Percentiles rank a stretch among this genome's conserved stretches.
phyloP scores from a whole-genome alignment of 495 filamentous ascomycete species.

The Echria macrotheca region DNA sequence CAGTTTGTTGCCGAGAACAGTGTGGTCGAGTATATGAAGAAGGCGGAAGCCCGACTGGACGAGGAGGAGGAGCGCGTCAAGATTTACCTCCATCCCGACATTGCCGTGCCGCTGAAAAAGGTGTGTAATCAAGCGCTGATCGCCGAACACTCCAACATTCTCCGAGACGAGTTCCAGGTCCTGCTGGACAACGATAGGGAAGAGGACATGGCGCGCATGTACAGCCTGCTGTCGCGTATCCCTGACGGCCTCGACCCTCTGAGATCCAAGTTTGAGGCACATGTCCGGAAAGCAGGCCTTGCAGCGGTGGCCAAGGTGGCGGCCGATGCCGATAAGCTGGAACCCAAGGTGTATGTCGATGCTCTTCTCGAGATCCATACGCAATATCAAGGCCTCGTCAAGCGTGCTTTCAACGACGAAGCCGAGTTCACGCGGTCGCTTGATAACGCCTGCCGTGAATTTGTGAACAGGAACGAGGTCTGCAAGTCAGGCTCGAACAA shows the following conservation, averaged over 20 bases:
- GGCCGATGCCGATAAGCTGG: conserved; percentile 79
- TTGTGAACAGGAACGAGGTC: conserved; percentile 93
- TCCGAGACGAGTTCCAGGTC: conserved; percentile 93
- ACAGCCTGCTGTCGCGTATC: conserved; percentile 83
- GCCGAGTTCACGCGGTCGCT: conserved; percentile 95
- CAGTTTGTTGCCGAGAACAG: conserved; percentile 95
- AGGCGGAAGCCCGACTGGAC: conserved; percentile 83
- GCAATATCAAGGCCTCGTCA: conserved; percentile 84
- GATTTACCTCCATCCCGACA: conserved; percentile 87
- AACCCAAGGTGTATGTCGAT: conserved; percentile 95
- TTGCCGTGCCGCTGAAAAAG: conserved; percentile 74
- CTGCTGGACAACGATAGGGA: conserved; percentile 93
- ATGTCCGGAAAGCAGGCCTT: conserved; percentile 84
- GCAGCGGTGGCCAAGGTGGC: conserved; percentile 88
- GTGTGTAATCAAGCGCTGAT: conserved; percentile 87
- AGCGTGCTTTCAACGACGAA: conserved; percentile 89
- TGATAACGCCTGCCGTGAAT: conserved; percentile 95
- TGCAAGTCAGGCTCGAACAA: conserved; percentile 88
- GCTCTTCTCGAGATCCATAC: conserved; percentile 90
- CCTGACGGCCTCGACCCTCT: conserved; percentile 89
- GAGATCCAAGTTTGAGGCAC: conserved; percentile 80
- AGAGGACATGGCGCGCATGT: conserved; percentile 95
- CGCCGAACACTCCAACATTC: conserved; percentile 70
- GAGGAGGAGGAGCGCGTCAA: conserved; percentile 94
- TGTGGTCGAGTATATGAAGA: conserved; percentile 99